Evolutionary conservation across 306 rosid species (phyloP), one percentile per base, ranked within the genome.

Genomic region (Erythrophleum fordii): DNA sequence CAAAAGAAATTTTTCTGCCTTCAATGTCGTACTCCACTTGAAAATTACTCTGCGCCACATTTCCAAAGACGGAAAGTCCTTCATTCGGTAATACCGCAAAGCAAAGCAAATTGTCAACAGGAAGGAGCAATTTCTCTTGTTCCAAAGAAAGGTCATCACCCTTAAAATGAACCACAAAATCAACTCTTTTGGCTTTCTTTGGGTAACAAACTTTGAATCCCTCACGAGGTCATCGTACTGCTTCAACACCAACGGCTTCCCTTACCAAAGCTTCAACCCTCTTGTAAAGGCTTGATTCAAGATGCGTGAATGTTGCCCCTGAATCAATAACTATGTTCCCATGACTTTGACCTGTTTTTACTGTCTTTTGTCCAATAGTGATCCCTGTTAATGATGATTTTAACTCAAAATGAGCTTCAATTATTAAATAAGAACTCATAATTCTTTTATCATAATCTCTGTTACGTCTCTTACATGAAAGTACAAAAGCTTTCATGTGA

Each of bases 271-370:
- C 42, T 3, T n/a, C 59, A 1, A 52, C 25, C 59, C 18, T n/a
- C 6, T 1, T 8, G 59, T 52, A 52, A 18, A 78, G 69, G 9
- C 11, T 12, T 11, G 34, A 6, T 23, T 42, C 35, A 42, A 69
- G 45, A 3, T 5, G 0, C 0, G 76, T 55, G 18, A 58, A 18
- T 5, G 69, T 55, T 0, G 60, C 26, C 35, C 76, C 69, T 2
- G 75, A 66, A 52, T 77, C 76, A 18, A 68, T 55, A 3, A 68
- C 4, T 14, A 56, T 68, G 46, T 69, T 68, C 2, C 31, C 46
- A 16, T 0, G 6, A 11, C 37, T 31, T 31, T 34, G 45, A 0
- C 5, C 16, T 49, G 73, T 20, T 8, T 46, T 8, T 9, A 64
- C 18, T 5, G 18, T 64, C 35, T 29, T 29, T 20, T 67, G 16